Conservation (phyloP, 1,139 yeast species). For the Nakaseomyces sp. region DNA sequence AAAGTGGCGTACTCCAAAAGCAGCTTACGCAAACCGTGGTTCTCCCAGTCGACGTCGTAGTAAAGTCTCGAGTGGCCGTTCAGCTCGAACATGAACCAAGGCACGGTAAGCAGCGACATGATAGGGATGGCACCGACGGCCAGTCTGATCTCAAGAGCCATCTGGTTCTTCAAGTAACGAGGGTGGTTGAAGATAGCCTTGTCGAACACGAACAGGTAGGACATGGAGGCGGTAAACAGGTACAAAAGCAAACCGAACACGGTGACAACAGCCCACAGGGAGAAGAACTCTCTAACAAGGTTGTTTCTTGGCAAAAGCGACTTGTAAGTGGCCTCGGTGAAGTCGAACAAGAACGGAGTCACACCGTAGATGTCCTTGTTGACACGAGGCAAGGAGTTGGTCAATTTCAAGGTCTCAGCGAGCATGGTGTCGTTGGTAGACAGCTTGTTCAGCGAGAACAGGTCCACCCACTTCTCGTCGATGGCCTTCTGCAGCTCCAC, state of each 20-base stretch:
- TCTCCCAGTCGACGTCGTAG: slow-evolving; percentile 51
- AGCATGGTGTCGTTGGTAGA: slow-evolving; percentile 18
- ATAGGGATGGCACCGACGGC: slow-evolving; percentile 76
- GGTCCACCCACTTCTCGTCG: slow-evolving; percentile 30
- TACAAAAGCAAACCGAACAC: slow-evolving; percentile 80
- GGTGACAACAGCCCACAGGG: slow-evolving; percentile 64
- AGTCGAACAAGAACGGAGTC: slow-evolving; percentile 40
- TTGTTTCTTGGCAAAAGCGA: slow-evolving; percentile 67
- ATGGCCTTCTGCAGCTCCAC: slow-evolving; percentile 34
- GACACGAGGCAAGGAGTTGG: slow-evolving; percentile 17
- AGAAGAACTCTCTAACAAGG: slow-evolving; percentile 56
- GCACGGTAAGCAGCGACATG: slow-evolving; percentile 80
- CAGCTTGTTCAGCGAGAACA: slow-evolving; percentile 24
- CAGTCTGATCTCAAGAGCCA: slow-evolving; percentile 68
- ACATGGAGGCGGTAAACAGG: slow-evolving; percentile 61
- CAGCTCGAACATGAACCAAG: slow-evolving; percentile 80
- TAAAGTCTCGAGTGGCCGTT: slow-evolving; percentile 77
- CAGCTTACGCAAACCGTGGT: slow-evolving; percentile 62
- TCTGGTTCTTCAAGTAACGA: slow-evolving; percentile 86
- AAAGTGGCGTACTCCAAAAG: slow-evolving; percentile 63
- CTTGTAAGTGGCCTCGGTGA: slow-evolving; percentile 45
- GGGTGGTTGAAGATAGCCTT: slow-evolving; percentile 90
- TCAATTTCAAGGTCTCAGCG: slow-evolving; percentile 15
- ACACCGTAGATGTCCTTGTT: slow-evolving; percentile 40
- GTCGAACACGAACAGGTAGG: slow-evolving; percentile 75